Evolutionary conservation across 345 rosid species (phyloP).

Genomic region (Lepidium didymum): DNA sequence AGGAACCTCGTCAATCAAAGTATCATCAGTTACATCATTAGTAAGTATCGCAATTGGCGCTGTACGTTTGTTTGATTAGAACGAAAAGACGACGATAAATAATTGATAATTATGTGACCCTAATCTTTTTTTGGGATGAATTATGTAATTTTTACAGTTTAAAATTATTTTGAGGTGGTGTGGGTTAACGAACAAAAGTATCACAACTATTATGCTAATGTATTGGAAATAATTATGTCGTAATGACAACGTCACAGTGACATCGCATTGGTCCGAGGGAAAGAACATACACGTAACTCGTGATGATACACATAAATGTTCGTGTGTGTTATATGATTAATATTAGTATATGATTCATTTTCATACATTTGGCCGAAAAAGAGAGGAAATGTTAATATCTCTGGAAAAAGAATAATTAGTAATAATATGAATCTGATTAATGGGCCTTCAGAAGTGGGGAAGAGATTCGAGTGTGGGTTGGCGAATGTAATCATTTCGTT

Average conservation of each 20-base stretch:
- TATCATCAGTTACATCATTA: slow-evolving; percentile 5
- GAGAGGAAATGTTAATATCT: neutral
- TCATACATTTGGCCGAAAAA: slow-evolving; percentile 12
- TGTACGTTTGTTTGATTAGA: slow-evolving; percentile 1
- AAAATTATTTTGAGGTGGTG: neutral
- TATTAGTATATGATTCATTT: neutral
- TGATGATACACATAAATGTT: slow-evolving; percentile 5
- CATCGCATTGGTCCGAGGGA: neutral
- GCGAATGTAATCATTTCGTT: slow-evolving; percentile 51
- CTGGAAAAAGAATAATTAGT: neutral
- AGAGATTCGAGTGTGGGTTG: slow-evolving; percentile 34
- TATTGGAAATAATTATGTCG: neutral
- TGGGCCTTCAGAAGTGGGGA: slow-evolving; percentile 40
- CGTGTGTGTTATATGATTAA: slow-evolving; percentile 14
- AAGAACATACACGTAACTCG: slow-evolving; percentile 18
- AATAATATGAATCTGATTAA: slow-evolving; percentile 15
- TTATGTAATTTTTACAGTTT: neutral
- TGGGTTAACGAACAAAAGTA: neutral
- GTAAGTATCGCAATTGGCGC: slow-evolving; percentile 2
- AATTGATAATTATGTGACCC: neutral
- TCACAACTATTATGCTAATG: neutral
- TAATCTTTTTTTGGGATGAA: neutral
- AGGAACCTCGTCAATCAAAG: slow-evolving; percentile 6
- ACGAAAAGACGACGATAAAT: neutral
- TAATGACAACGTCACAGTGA: slow-evolving; percentile 26